Evolutionary conservation across 169 alveolate species (phyloP), one percentile per base, ranked within the genome.

Genomic region (Cryptosporidium canis): DNA sequence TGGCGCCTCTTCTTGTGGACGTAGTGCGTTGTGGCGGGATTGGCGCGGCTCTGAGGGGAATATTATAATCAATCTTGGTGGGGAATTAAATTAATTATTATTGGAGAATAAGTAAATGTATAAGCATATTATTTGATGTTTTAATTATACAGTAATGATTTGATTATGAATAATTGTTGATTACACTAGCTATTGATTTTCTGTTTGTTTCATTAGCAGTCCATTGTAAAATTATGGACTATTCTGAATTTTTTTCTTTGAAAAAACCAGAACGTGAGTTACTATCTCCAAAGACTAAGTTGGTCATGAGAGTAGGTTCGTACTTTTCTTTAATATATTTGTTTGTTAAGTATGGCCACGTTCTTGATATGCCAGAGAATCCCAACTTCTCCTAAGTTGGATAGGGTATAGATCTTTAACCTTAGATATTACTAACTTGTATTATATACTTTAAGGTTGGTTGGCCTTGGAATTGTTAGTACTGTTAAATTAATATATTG

Each of bases 281-380:
- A 21, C 24, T 77, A 14, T 77, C 85, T 1, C 85, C 85, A 61
- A 77, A 58, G 24, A 18, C 48, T 11, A 55, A 61, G n/a, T 56
- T 45, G 2, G 6, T 77, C 3, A 3, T 77, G 44, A 77, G 85
- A 58, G 66, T 77, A 11, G 70, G 85, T n/a, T 55, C 85, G 18
- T 61, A 77, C 45, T 21, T 61, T 39, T 12, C 72, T 6, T 33
- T 77, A 24, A 77, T 77, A 11, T 55, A 58, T 61, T 35, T 61
- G 31, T 56, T 77, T 41, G 39, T 77, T 33, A 77, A 77, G 41
- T 77, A 77, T 53, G 85, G 85, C 12, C 24, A 16, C 41, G 27
- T 31, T 16, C 35, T 77, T 21, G 85, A 77, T 9, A 77, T 77
- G 85, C 85, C 85, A 11, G 85, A 70, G 41, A 70, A 77, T 61